These are phyloP conservation scores for Ogataea hybrid DNA, from an alignment of 1,139 yeast species.

Conservation along the genomic window DNA sequence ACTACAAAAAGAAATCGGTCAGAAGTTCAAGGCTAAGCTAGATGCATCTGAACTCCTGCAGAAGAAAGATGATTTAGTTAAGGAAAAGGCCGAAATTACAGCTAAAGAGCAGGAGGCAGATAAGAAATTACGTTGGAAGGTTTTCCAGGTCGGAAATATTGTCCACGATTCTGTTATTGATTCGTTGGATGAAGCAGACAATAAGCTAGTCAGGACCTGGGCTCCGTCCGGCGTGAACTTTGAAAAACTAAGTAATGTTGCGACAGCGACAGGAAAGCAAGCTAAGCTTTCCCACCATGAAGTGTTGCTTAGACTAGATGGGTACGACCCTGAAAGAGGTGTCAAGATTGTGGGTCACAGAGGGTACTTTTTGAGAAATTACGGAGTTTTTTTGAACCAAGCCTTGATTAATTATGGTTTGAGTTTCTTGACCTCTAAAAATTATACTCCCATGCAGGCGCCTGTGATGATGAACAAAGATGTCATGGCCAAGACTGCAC, in stretches of 20 bases:
- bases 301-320: conserved; percentile 88
- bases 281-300: conserved; percentile 94
- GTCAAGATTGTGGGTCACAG: conserved; percentile 97
- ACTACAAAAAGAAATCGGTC: conserved; percentile 89
- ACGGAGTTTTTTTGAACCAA: conserved; percentile 96
- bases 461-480: conserved; percentile 99
- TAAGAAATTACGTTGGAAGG: conserved; percentile 68
- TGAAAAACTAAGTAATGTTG: conserved; percentile 56
- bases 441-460: conserved; percentile 90
- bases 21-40: conserved; percentile 90
- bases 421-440: conserved; percentile 71
- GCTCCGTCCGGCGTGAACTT: conserved; percentile 61
- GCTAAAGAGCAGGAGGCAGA: conserved; percentile 80
- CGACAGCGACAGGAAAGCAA: conserved; percentile 70
- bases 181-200: conserved; percentile 86
- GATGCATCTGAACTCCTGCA: conserved; percentile 83
- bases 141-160: conserved; percentile 87
- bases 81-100: conserved; percentile 64
- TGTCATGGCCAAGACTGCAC: conserved; percentile 99
- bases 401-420: conserved; percentile 97
- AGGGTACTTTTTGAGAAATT: conserved; percentile 93
- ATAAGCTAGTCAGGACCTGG: conserved; percentile 86
- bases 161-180: conserved; percentile 90
- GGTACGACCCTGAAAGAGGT: conserved; percentile 99
- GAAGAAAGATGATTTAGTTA: conserved; percentile 72